Base-by-base conservation (phyloP, 148 eudicot genomes). In the Agrostemma githago region DNA sequence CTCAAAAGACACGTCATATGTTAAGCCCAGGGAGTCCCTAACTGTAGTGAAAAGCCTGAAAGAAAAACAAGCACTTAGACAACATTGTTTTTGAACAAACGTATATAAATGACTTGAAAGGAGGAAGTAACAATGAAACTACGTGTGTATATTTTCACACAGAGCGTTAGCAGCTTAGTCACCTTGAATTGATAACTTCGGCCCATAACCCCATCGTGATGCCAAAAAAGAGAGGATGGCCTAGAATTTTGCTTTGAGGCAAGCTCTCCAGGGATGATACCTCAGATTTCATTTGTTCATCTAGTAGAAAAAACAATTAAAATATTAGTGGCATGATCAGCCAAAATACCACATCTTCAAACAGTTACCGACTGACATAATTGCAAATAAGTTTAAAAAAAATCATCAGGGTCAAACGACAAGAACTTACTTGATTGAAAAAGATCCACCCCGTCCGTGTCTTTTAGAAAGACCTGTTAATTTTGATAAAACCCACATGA, bases 101-200 rank as follows among this genome's bases (percentile, higher is more conserved):
- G 34, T 26, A 26, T 26, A 26, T 26, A 26, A 26, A 26, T 26
- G 34, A 26, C 34, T 26, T 26, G 34, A 26, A 26, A 26, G 34
- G 34, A 26, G 34, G 34, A 26, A 26, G 34, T 26, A 26, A 26
- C 34, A 26, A 26, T 26, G 34, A 26, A 26, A 26, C 34, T 26
- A 26, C 34, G 34, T 26, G 34, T 1, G 34, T 26, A 26, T 26
- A 26, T 38, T 38, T 16, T 11, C 68, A 15, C 8, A 12, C 5
- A 63, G 6, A 37, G 16, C 63, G 57, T 71, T 66, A 58, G 17
- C 34, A 26, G 1, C 43, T 10, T 12, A 17, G 21, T 68, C 83
- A 95, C 99, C 99, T 95, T 40, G 99, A 95, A 78, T 95, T 95
- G 76, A 95, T 88, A 72, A 95, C 85, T 86, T 95, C 99, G 43